Evolutionary conservation across 2,329 filamentous ascomycete genomes (phyloP).

Genomic region (Diaporthe sp.): DNA sequence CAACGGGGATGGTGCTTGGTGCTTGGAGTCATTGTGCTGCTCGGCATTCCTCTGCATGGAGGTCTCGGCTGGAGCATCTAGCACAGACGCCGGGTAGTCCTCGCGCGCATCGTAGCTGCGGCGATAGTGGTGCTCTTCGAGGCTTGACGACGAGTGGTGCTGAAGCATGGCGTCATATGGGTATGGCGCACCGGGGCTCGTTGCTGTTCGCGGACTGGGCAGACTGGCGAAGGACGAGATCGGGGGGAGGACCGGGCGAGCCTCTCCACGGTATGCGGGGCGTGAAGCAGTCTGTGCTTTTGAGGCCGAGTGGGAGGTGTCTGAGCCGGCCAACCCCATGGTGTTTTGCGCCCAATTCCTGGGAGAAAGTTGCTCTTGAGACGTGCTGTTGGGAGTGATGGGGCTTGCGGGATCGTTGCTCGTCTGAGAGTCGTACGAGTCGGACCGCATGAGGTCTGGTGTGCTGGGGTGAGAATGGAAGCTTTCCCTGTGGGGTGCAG

Average conservation of each 20-base stretch:
- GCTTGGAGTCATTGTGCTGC: constrained; percentile 8
- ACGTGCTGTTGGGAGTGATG: constrained; percentile 62
- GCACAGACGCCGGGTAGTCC: constrained; percentile 13
- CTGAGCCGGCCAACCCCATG: constrained; percentile 26
- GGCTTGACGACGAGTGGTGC: constrained; percentile 13
- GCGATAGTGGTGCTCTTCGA: constrained; percentile 30
- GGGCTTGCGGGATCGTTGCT: constrained; percentile 66
- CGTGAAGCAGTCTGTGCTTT: constrained; percentile 47
- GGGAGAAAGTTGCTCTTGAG: constrained; percentile 35
- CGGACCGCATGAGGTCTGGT: constrained; percentile 67
- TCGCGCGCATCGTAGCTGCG: constrained; percentile 16
- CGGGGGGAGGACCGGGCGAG: constrained; percentile 28
- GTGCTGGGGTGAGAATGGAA: constrained; percentile 59
- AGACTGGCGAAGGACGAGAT: constrained; percentile 31
- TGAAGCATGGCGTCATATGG: constrained; percentile 26
- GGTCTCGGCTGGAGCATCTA: background rate
- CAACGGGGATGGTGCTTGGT: constrained; percentile 4
- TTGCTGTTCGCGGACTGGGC: constrained; percentile 23
- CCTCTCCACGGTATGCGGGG: constrained; percentile 37
- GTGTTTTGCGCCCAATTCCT: background rate
- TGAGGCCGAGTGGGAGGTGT: constrained; percentile 52
- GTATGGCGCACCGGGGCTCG: constrained; percentile 17
- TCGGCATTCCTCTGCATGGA: constrained; percentile 6
- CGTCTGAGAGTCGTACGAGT: constrained; percentile 70
- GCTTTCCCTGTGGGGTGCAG: background rate